Percentiles rank a stretch among this genome's conserved stretches.
Conservation (phyloP, 2,329 filamentous ascomycete species). For the Beauveria australis region DNA sequence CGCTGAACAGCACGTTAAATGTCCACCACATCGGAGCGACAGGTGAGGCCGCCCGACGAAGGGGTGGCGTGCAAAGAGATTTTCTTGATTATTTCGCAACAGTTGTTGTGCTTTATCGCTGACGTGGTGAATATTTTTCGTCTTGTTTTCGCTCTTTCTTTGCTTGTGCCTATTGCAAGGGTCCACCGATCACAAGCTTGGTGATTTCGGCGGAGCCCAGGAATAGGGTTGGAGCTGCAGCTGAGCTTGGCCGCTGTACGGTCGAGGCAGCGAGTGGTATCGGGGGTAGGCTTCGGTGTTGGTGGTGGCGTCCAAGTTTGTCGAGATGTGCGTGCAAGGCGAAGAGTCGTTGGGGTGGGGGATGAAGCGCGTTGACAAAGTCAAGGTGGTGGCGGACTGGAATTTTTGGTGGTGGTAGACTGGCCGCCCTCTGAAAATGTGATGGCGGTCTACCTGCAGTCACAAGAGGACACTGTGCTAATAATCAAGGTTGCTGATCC, state of each 20-base stretch:
- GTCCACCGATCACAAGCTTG: constrained; percentile 11
- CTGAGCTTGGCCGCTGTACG: background rate
- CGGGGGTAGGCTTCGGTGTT: background rate
- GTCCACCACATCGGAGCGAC: constrained; percentile 66
- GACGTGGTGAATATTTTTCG: background rate
- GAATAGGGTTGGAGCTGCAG: background rate
- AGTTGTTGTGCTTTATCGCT: constrained; percentile 1
- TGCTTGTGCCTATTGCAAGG: constrained; percentile 6
- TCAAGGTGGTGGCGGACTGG: background rate
- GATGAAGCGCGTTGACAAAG: background rate
- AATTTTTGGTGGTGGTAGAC: background rate
- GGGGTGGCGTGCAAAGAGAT: background rate
- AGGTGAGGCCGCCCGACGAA: constrained; percentile 11
- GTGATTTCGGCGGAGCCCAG: background rate
- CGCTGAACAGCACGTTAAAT: constrained; percentile 69
- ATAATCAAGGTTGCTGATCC: background rate
- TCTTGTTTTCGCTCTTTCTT: background rate
- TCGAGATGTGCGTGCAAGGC: too few relatives aligned
- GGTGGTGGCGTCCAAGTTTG: background rate
- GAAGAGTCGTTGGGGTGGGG: background rate
- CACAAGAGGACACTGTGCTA: constrained; percentile 5
- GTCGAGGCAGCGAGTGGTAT: background rate
- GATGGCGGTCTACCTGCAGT: background rate
- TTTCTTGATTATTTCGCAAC: background rate
- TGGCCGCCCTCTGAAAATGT: background rate